phyloP scores from a whole-genome alignment of 2,329 filamentous ascomycete species.

The Talaromyces funiculosus region DNA sequence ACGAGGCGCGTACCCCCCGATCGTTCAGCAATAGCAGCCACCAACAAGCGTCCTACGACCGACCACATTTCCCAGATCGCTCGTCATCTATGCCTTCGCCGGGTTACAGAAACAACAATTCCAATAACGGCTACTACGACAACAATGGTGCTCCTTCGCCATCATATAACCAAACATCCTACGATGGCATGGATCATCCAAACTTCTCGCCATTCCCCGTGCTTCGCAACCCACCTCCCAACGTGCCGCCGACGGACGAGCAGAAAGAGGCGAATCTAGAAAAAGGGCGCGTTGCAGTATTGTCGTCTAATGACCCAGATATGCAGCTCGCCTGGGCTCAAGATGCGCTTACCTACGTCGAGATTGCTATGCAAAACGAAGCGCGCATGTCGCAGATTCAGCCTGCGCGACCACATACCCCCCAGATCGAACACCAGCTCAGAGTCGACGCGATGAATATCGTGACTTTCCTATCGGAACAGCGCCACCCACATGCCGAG shows the following conservation, averaged over 20 bases:
- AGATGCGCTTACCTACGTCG: constrained; percentile 83
- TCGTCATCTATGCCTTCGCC: constrained; percentile 28
- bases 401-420: constrained; percentile 66
- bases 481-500: constrained; percentile 86
- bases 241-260: constrained; percentile 88
- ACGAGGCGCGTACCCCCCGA: constrained; percentile 57
- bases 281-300: constrained; percentile 72
- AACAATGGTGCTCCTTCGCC: constrained; percentile 25
- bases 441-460: constrained; percentile 87
- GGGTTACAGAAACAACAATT: constrained; percentile 11
- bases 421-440: constrained; percentile 81
- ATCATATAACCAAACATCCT: constrained; percentile 47
- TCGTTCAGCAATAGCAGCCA: constrained; percentile 22
- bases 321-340: constrained; percentile 97
- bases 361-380: constrained; percentile 72
- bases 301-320: constrained; percentile 89
- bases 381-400: constrained; percentile 57
- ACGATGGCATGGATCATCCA: constrained; percentile 52
- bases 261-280: constrained; percentile 88
- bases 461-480: constrained; percentile 79
- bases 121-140: constrained; percentile 19
- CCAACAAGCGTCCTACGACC: constrained; percentile 23
- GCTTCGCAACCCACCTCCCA: constrained; percentile 69
- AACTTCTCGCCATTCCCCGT: constrained; percentile 91
- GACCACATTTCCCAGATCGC: constrained; percentile 31